Evolutionary conservation across 768 basidiomycete species (phyloP), one percentile per base, ranked within the genome.

Genomic region (Holtermannia corniformis): DNA sequence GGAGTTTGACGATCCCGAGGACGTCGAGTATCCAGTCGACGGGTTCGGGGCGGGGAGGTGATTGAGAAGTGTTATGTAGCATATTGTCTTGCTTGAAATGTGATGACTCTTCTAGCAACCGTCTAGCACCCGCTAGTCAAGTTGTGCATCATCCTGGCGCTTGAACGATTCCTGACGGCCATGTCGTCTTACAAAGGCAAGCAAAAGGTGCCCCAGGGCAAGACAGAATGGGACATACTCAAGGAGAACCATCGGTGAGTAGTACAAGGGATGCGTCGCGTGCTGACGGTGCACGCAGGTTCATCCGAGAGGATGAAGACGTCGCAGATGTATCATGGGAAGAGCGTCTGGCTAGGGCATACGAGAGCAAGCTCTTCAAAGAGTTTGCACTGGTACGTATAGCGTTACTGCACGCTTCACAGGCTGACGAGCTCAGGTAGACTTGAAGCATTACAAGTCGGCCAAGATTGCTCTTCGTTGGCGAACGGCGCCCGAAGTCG

Each of bases 371-470:
- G 59, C 80, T 97, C 2, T 95, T 89, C 70, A 85, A 88, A 57
- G 92, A 97, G 72, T 97, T 64, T 52, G 72, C 72, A 1, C 54
- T 73, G 57, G 67, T 71, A 49, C 50, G 61, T 59, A 23, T 12
- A n/a, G 10, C 22, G 23, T 25, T 40, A 21, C 12, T 42, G 16
- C 12, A 41, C 12, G 37, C 37, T n/a, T 41, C 37, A 41, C n/a
- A 7, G 32, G 32, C 32, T 37, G 32, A 37, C 16, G 10, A 13
- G 22, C 3, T 4, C 50, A 72, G 70, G 67, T 72, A 66, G 89
- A 96, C 73, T 75, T 96, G 55, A 96, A 96, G 75, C 93, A 96
- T 67, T 95, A 87, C 77, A 95, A 90, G 75, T 82, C 85, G 0
- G 87, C 88, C 21, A 56, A 91, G 84, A 85, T 97, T 67, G 82